Evolutionary conservation across 306 rosid species (phyloP).

Genomic region (Cicer arietinum): DNA sequence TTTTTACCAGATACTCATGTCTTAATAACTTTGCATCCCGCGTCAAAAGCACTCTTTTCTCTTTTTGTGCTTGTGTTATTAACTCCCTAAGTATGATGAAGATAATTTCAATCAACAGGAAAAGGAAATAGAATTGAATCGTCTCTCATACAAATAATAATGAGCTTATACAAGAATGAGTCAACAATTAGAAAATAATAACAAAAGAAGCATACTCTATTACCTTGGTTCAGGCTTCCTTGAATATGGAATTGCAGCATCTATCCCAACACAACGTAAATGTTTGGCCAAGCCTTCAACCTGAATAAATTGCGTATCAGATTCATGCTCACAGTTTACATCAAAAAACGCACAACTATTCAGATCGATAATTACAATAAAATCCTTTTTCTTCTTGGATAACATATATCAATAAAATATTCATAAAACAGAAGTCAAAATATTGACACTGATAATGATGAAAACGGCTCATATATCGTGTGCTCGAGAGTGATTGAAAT

Average conservation of each 20-base stretch:
- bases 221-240: slow-evolving; percentile 89
- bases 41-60: slow-evolving; percentile 82
- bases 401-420: slow-evolving; percentile 26
- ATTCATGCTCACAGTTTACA: slow-evolving; percentile 34
- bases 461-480: slow-evolving; percentile 14
- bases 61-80: slow-evolving; percentile 76
- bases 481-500: slow-evolving; percentile 17
- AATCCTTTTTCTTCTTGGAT: slow-evolving; percentile 3
- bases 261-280: slow-evolving; percentile 90
- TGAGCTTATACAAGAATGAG: slow-evolving; percentile 32
- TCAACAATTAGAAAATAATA: slow-evolving; percentile 26
- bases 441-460: slow-evolving; percentile 26
- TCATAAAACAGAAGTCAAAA: slow-evolving; percentile 23
- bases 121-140: slow-evolving; percentile 26
- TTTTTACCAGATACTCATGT: slow-evolving; percentile 66
- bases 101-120: slow-evolving; percentile 2
- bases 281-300: slow-evolving; percentile 98
- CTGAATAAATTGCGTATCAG: slow-evolving; percentile 58
- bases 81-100: slow-evolving; percentile 60
- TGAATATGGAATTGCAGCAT: slow-evolving; percentile 84
- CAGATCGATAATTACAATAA: slow-evolving; percentile 37
- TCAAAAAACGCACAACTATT: slow-evolving; percentile 28
- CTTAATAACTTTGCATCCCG: slow-evolving; percentile 84
- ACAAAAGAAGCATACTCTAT: slow-evolving; percentile 28
- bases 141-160: slow-evolving; percentile 37